Conservation (phyloP, 768 basidiomycete genomes). For the Lactifluus pinguis region DNA sequence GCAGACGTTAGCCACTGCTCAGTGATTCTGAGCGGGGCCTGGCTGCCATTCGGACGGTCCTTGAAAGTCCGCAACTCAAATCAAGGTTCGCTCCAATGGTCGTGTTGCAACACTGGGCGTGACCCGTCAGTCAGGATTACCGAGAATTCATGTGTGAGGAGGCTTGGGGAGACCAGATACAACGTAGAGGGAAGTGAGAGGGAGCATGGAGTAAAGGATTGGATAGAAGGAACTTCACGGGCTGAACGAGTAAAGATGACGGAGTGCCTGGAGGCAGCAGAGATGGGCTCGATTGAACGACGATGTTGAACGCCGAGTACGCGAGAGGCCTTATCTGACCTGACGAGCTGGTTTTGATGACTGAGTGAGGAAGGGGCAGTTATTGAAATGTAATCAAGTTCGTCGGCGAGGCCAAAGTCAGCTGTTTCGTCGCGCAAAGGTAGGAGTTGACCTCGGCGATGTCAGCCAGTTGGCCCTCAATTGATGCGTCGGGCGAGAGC, state of each 20-base stretch:
- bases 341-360: slow-evolving; percentile 30
- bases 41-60: too few relatives aligned
- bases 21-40: too few relatives aligned
- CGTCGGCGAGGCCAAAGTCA: slow-evolving; percentile 48
- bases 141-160: slow-evolving; percentile 83
- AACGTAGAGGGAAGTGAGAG: slow-evolving; percentile 77
- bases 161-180: slow-evolving; percentile 88
- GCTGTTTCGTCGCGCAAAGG: slow-evolving; percentile 24
- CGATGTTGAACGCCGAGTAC: slow-evolving; percentile 69
- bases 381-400: slow-evolving; percentile 66
- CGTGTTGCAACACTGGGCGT: too few relatives aligned
- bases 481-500: slow-evolving; percentile 25
- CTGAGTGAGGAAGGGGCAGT: slow-evolving; percentile 23
- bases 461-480: slow-evolving; percentile 46
- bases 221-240: slow-evolving; percentile 44
- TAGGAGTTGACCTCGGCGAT: slow-evolving; percentile 46
- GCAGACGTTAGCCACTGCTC: too few relatives aligned
- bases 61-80: too few relatives aligned
- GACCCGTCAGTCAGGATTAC: slow-evolving; percentile 78
- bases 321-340: slow-evolving; percentile 68
- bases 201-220: slow-evolving; percentile 56
- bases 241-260: slow-evolving; percentile 69
- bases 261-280: slow-evolving; percentile 65
- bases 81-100: too few relatives aligned
- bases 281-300: slow-evolving; percentile 78